Conservation (phyloP, 352 stramenopile genomes). For the Hyaloperonospora arabidopsidis region DNA sequence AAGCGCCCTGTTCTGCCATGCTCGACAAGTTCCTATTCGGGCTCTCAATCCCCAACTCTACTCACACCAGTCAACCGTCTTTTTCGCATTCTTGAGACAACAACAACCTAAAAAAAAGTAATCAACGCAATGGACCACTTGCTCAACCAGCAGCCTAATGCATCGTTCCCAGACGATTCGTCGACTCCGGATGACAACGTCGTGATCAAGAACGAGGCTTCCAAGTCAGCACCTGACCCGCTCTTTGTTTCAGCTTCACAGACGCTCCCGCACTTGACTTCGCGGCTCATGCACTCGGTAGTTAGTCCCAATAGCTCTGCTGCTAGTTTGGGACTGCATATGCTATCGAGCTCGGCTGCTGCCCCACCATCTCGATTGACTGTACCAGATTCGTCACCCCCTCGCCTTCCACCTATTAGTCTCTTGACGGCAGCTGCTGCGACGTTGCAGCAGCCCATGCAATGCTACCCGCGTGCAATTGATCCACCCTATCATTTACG, state of each 20-base stretch:
- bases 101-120: no score
- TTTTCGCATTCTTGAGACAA: no score
- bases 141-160: slow-evolving; percentile 20
- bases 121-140: slow-evolving; percentile 27
- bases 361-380: slow-evolving; percentile 4
- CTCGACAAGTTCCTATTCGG: no score
- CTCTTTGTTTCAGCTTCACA: neutral
- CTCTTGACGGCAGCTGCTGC: slow-evolving; percentile 38
- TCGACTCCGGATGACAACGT: slow-evolving; percentile 3
- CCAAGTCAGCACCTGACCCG: neutral
- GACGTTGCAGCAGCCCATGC: slow-evolving; percentile 25
- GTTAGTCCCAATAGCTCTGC: slow-evolving; percentile 15
- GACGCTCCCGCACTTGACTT: slow-evolving; percentile 17
- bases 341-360: slow-evolving; percentile 20
- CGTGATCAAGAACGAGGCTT: slow-evolving; percentile 11
- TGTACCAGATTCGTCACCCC: neutral
- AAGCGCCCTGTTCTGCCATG: no score
- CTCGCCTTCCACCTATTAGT: slow-evolving; percentile 40
- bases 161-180: slow-evolving; percentile 11
- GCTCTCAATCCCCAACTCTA: slow-evolving; percentile 19
- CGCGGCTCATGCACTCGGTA: slow-evolving; percentile 14
- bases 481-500: slow-evolving; percentile 6
- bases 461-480: slow-evolving; percentile 7
- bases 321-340: slow-evolving; percentile 24
- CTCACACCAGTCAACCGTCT: slow-evolving; percentile 12